Base-by-base conservation (phyloP, 1,139 yeast species). In the Kurtzmaniella natalensis region DNA sequence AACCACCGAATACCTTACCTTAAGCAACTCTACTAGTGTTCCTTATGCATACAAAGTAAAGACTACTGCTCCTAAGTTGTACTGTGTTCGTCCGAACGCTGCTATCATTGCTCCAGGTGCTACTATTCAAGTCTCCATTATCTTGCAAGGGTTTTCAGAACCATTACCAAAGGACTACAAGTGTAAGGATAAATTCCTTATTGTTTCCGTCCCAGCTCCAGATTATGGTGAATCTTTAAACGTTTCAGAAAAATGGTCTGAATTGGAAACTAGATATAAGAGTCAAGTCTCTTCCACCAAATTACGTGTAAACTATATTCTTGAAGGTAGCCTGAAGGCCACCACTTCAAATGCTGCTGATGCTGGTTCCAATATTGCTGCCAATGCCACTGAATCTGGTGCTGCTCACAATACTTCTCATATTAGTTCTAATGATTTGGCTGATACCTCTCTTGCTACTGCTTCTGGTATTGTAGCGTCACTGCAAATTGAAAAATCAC, bases 31-130 rank as follows among this genome's bases (percentile, higher is more conserved):
- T 37, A 62, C 86, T 17, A 57, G 64, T 21, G 64, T 78, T 26
- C 72, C 82, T 32, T 63, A 76, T 51, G 96, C 96, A 21, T 92
- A 87, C 71, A 94, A 94, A 68, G 96, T 94, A 53, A 94, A 92
- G 64, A 92, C 99, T 32, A 92, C 99, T 7, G 96, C 97, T 10
- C 99, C 99, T 39, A 89, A 86, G 59, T 72, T 87, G 57, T 86
- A 89, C 68, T 86, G 96, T 60, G 97, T 92, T 36, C 81, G 96
- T 62, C 98, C 98, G 40, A 92, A 89, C 59, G 94, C 96, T 37
- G 78, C 94, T 18, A 63, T 82, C 27, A 70, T 92, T 37, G 72
- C 69, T 27, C 92, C 97, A 10, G 94, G 94, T 25, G 76, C 76
- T 43, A 61, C 80, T 9, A 66, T 80, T 36, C 78, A 82, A 39